Evolutionary conservation across 371 early-diverging fungal genomes (phyloP), one percentile per base, ranked within the genome.

Genomic region (Mucor plumbeus): DNA sequence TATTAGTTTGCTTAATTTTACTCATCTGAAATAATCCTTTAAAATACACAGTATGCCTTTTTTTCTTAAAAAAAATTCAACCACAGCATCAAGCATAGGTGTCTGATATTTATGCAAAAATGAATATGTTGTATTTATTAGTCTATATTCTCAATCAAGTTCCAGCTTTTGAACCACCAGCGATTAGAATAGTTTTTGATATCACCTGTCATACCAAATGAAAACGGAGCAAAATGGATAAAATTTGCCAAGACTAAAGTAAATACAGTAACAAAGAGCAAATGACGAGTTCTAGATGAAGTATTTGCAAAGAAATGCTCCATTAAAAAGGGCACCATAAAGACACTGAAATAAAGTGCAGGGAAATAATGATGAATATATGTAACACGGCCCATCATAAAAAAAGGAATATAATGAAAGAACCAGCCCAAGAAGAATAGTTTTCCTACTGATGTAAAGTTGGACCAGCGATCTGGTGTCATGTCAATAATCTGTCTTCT

Each of bases 301-400:
- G 70, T 33, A 0, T 55, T 40, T 1, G 21, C 15, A 15, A 78
- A 78, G 54, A 92, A 75, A 69, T 92, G 91, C 67, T 98, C 97
- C 21, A 95, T 50, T 50, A 94, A 68, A 73, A 86, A 91, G 34
- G 87, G 87, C 15, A 85, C 83, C 77, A 90, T 80, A 50, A 98
- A 84, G 47, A 97, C 87, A 34, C 93, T 90, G 83, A 99, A 99
- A 80, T 98, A 99, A 36, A 99, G 80, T 0, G 99, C 95, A 0
- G 99, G 99, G 81, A 98, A 98, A 78, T 99, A 99, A 77, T 99
- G 99, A 78, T 99, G 99, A 44, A 99, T 81, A 76, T 98, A 99
- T 0, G 94, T 94, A 19, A 99, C 99, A 47, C 99, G 92, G 13
- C 97, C 97, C 96, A 99, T 97, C 69, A 98, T 87, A 74, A 88